Base-by-base conservation (phyloP, 176 grass and related monocot genomes). In the Eragrostis curvula region DNA sequence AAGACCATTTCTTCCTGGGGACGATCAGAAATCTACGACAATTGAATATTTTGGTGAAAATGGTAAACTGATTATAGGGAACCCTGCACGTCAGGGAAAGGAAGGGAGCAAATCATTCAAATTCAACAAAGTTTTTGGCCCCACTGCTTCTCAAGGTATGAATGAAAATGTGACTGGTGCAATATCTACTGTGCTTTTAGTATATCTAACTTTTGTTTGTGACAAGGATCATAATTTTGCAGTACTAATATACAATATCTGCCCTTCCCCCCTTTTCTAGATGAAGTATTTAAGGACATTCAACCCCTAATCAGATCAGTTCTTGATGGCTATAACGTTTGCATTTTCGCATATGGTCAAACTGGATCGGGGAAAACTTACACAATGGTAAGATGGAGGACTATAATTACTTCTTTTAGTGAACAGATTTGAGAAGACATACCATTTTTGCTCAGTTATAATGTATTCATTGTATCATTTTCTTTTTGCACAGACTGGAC, bases 281-380 rank as follows among this genome's bases (percentile, higher is more conserved):
- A 93, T 86, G 90, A 95, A 68, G 90, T 98, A 23, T 98, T 95
- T 81, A 70, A 84, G 82, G 92, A 95, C 73, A 95, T 92, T 80
- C 90, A 81, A 62, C 96, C 96, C 5, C 81, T 98, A 61, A 83
- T 98, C 67, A 87, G 85, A 75, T 98, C 92, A 56, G 86, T 98
- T 78, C 88, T 98, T 89, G 96, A 98, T 88, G 96, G 96, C 36
- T 98, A 88, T 80, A 93, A 93, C 64, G 92, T 95, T 75, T 98
- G 96, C 70, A 98, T 98, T 59, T 98, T 98, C 60, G 96, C 92
- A 61, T 98, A 98, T 86, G 96, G 96, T 79, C 96, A 98, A 83
- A 98, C 96, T 79, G 96, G 92, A 91, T 98, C 92, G 32, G 96
- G 96, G 10, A 98, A 98, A 95, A 98, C 96, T 14, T 98, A 98